Evolutionary conservation across 2,329 filamentous ascomycete genomes (phyloP).

Genomic region (Stachybotrys elegans): DNA sequence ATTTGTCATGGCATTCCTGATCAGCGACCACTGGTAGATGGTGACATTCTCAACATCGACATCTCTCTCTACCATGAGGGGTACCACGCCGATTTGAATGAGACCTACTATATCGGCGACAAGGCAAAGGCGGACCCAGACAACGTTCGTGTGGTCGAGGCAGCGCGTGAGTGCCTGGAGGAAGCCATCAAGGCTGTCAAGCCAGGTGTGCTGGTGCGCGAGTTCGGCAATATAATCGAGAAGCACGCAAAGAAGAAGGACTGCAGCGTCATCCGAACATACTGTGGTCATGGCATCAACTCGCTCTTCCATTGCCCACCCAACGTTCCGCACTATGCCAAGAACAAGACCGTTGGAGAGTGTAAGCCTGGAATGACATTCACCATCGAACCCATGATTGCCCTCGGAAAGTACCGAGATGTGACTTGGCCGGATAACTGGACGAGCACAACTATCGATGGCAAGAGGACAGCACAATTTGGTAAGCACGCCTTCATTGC

Average conservation of each 20-base stretch:
- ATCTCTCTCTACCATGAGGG: conserved; percentile 91
- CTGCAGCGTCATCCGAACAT: conserved; percentile 91
- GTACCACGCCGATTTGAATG: conserved; percentile 94
- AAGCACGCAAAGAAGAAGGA: conserved; percentile 81
- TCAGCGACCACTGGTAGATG: conserved; percentile 77
- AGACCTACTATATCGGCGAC: conserved; percentile 97
- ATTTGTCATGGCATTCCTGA: conserved; percentile 99
- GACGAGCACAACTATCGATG: conserved; percentile 92
- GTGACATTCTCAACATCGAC: conserved; percentile 96
- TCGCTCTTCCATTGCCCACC: conserved; percentile 89
- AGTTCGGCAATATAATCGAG: conserved; percentile 92
- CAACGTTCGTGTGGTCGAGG: conserved; percentile 83
- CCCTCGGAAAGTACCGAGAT: conserved; percentile 82
- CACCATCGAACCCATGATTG: conserved; percentile 98
- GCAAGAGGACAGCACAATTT: conserved; percentile 87
- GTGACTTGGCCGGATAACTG: conserved; percentile 98
- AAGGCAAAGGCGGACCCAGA: conserved; percentile 80
- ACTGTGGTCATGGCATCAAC: conserved; percentile 95
- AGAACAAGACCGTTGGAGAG: conserved; percentile 94
- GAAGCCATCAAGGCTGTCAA: conserved; percentile 88
- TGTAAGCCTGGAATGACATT: conserved; percentile 98
- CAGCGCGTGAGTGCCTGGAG: conserved; percentile 83
- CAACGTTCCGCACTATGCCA: conserved; percentile 94
- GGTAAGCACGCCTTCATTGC: conserved; percentile 45
- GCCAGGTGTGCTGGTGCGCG: conserved; percentile 85